A percentile compares a stretch with the other conserved stretches of the same genome.
Evolutionary conservation across 805 yeast species (phyloP).

Genomic region (Lipomyces yamadae): DNA sequence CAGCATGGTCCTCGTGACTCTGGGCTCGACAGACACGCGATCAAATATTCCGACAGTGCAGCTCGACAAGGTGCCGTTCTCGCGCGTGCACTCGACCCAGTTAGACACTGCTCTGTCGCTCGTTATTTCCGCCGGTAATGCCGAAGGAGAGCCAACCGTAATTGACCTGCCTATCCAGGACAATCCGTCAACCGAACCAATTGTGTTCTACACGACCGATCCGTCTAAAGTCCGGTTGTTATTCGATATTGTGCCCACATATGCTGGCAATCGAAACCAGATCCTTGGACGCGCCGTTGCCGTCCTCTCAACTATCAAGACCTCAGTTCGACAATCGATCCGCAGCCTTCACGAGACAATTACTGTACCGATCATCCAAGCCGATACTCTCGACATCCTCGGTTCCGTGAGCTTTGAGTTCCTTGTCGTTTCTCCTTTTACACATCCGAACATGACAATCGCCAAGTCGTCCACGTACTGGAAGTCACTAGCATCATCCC

Average conservation of each 20-base stretch:
- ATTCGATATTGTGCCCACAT: slow-evolving; percentile 91
- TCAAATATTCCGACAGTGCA: slow-evolving; percentile 62
- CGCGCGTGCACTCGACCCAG: slow-evolving; percentile 79
- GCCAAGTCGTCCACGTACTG: slow-evolving; percentile 78
- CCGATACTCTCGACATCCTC: slow-evolving; percentile 69
- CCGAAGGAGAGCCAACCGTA: slow-evolving; percentile 59
- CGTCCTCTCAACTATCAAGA: slow-evolving; percentile 61
- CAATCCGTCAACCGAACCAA: slow-evolving; percentile 63
- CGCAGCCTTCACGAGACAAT: slow-evolving; percentile 68
- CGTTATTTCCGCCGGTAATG: slow-evolving; percentile 56
- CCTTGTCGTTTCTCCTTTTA: slow-evolving; percentile 71
- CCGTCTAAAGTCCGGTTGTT: slow-evolving; percentile 57
- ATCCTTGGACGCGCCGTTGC: slow-evolving; percentile 87
- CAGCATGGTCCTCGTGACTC: slow-evolving; percentile 74
- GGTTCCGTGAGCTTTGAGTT: slow-evolving; percentile 81
- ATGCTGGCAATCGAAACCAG: slow-evolving; percentile 49
- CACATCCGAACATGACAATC: slow-evolving; percentile 69
- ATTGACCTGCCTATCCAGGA: slow-evolving; percentile 86
- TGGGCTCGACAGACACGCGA: slow-evolving; percentile 84
- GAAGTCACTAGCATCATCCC: slow-evolving; percentile 84
- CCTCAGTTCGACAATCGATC: slow-evolving; percentile 69
- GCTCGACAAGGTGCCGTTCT: slow-evolving; percentile 72
- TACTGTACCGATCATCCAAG: slow-evolving; percentile 77
- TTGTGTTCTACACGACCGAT: slow-evolving; percentile 64
- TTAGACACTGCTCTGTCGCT: slow-evolving; percentile 86